Base-by-base conservation (phyloP, 2,329 filamentous ascomycete genomes). In the Alternaria burnsii region DNA sequence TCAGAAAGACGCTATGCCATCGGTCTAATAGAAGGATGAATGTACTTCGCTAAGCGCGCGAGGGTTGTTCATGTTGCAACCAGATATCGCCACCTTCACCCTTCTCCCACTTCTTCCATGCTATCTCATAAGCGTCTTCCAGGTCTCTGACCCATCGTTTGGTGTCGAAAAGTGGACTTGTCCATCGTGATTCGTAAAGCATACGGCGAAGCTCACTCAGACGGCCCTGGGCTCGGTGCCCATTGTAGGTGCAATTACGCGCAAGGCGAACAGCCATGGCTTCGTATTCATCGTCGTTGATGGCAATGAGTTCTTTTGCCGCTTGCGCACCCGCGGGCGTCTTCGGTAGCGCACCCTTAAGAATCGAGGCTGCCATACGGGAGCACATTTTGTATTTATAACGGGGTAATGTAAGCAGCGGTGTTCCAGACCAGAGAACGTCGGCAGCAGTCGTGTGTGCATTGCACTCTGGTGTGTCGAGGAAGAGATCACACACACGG, bases 361-460 rank as follows among this genome's bases (percentile, higher is more conserved):
- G 84, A 58, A 99, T 98, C 11, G 93, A 97, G 7, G 95, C 94
- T 7, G 94, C 95, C 91, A 99, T 99, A 55, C 95, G 91, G 43
- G 93, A 97, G 79, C 95, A 99, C 95, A 99, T 99, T 80, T 99
- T 99, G 81, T 97, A 97, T 52, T 91, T 87, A 78, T 98, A 97
- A 36, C 95, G 88, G 11, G 95, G 94, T 30, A 95, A 84, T 0
- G 95, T 99, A 28, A 99, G 84, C 22, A 99, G 82, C 5, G 95
- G 95, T 0, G 95, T 98, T 69, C 94, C 96, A 53, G 92, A 96
- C 95, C 95, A 99, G 7, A 99, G 84, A 1, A 98, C 91, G 73
- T 99, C 95, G 12, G 95, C 96, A 2, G 95, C 95, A 1, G 95
- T 99, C 1, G 95, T 99, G 78, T 99, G 95, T 1, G 94, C 95